Evolutionary conservation across 2,329 filamentous ascomycete genomes (phyloP), one percentile per base, ranked within the genome.

Genomic region (Dothideomycetes sp.): DNA sequence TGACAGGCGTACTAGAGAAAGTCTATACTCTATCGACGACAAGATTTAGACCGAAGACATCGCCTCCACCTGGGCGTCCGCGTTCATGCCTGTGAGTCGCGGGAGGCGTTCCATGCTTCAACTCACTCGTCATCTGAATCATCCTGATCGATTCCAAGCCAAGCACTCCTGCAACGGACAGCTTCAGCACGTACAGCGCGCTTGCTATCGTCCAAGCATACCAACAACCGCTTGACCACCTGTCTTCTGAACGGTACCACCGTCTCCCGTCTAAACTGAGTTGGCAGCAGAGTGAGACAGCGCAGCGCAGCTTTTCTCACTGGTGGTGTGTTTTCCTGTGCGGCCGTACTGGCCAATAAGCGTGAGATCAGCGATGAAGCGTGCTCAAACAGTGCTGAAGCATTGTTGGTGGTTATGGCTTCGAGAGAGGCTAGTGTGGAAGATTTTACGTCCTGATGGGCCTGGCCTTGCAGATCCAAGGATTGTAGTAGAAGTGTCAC

Each of bases 401-500:
- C 69, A 32, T 71, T 73, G 47, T 80, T 72, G 27, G 66, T 64
- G 34, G 81, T 70, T 5, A 80, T 69, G 1, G 73, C 66, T 10
- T 66, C 66, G 4, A 82, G 64, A 2, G 74, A 79, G 10, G 70
- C 67, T 18, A 82, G 68, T 0, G 76, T 77, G 4, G 74, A 73
- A 41, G 69, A 64, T 49, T 80, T 79, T 46, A 80, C 72, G 9
- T 63, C 61, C 31, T 70, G 63, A 3, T 68, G 68, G 43, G 61
- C 59, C 3, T 55, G 52, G 42, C 64, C 48, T 23, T 49, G 41
- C 31, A 60, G 47, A 49, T 82, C 78, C 4, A 82, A 66, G 22
- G 69, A 74, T 53, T 82, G 78, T 0, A 82, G 64, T 13, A 82
- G 68, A 1, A 81, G 63, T 0, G 76, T 74, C 4, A 76, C 62